Base-by-base conservation (phyloP, 176 grass and related monocot species). In the Otatea glauca region DNA sequence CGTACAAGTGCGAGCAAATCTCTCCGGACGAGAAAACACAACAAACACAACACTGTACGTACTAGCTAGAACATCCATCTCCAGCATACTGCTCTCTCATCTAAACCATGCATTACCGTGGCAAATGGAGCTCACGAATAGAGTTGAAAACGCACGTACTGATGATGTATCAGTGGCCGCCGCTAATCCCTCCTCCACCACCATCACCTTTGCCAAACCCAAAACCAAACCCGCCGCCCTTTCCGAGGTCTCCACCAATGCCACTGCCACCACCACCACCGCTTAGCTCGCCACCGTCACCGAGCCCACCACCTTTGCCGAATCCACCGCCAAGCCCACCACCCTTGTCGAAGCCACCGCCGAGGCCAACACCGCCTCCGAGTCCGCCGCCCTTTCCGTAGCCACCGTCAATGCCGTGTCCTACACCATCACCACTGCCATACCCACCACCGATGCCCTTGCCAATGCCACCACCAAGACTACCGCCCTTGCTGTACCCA, bases 321-420 rank as follows among this genome's bases (percentile, higher is more conserved):
- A 29, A 29, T 0, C 29, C 35, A 37, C 35, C 35, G 35, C 85
- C 85, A 10, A 88, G n/a, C 0, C 89, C 89, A 1, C 50, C 41
- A 0, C 80, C 68, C 1, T 74, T 64, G 7, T 85, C 85, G 5
- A 68, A 43, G 0, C 74, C 89, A 3, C 88, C 88, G 1, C 65
- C 34, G 20, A 11, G 56, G 1, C 88, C 86, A 20, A 76, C 60
- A 0, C 82, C 82, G 23, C 74, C 63, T 5, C 78, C 83, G 0
- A 81, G 7, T 0, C 91, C 84, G 1, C 87, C 25, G 0, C 87
- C 78, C 12, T 79, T 72, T 9, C 86, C 90, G 0, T 27, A 35
- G 1, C 86, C 90, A 1, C 80, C 75, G 0, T 77, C 84, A 0
- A 87, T 21, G 2, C 83, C 90, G 4, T 43, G 32, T 0, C 86